Evolutionary conservation across 2,329 filamentous ascomycete genomes (phyloP).

Genomic region (Alternaria consortialis): DNA sequence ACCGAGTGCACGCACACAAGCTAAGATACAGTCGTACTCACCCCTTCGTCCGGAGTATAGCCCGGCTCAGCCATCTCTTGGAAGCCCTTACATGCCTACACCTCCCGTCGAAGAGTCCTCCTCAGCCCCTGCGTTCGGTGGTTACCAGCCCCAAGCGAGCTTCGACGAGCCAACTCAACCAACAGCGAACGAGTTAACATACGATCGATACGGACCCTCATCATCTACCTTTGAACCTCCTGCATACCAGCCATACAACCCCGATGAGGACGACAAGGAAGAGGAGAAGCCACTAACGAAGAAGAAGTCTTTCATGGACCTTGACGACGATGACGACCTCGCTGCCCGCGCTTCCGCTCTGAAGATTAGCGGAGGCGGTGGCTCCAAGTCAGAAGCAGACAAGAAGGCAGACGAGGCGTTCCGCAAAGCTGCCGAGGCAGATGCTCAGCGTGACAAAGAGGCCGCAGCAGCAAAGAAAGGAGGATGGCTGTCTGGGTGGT

Average conservation of each 20-base stretch:
- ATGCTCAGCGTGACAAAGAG: constrained; percentile 66
- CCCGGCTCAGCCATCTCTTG: constrained; percentile 35
- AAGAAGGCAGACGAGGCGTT: constrained; percentile 86
- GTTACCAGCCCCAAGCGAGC: constrained; percentile 37
- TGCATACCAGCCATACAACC: constrained; percentile 59
- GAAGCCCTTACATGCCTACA: constrained; percentile 43
- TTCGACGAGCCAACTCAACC: constrained; percentile 33
- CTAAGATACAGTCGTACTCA: constrained; percentile 45
- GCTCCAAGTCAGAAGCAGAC: constrained; percentile 60
- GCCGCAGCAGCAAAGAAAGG: constrained; percentile 61
- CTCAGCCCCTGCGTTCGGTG: constrained; percentile 36
- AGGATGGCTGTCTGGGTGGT: constrained; percentile 88
- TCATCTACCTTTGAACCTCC: constrained; percentile 40
- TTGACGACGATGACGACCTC: constrained; percentile 78
- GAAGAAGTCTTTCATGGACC: constrained; percentile 82
- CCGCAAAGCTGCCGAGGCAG: constrained; percentile 78
- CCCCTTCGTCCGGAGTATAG: constrained; percentile 42
- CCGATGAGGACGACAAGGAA: constrained; percentile 59
- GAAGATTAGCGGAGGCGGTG: constrained; percentile 42
- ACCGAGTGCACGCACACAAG: constrained; percentile 30
- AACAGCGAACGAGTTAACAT: constrained; percentile 21
- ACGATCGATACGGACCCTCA: constrained; percentile 46
- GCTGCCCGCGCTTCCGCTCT: constrained; percentile 61
- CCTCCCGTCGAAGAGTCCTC: constrained; percentile 32
- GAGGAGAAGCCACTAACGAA: constrained; percentile 58